Base-by-base conservation (phyloP, 2,329 filamentous ascomycete species). In the Pleomassaria siparia region DNA sequence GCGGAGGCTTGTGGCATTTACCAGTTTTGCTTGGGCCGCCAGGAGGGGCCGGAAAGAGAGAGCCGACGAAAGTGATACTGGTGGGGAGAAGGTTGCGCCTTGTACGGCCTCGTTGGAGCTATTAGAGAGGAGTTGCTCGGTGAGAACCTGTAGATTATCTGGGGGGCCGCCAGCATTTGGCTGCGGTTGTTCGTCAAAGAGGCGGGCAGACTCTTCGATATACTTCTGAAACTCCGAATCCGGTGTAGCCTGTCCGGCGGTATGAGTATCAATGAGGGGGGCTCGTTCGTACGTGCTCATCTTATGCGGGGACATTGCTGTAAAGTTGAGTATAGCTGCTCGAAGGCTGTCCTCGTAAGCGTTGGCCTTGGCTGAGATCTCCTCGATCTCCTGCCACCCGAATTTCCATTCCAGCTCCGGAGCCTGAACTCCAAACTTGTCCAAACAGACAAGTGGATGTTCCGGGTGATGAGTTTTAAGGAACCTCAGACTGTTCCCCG, bases 31-130 rank as follows among this genome's bases (percentile, higher is more conserved):
- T 70, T 97, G 92, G 0, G 84, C 81, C 8, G 80, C 74, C 13
- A 95, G 79, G 13, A 92, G 76, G 0, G 89, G 87, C 1, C 82
- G 83, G 58, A 96, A 87, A 0, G 89, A 95, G 10, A 95, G 75
- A 8, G 87, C 72, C 1, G 88, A 85, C 7, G 72, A 76, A 22
- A 73, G 63, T 21, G 79, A 69, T 42, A 84, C 75, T 73, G 85
- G 67, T 78, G 84, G 40, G 74, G 82, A 20, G 72, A 70, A 72
- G 3, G 52, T 58, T 35, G 49, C 49, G 2, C 40, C 29, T 1
- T 33, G 29, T 1, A 35, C 20, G 1, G 46, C 15, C 10, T 45
- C 16, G 3, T 33, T 45, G 9, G 21, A 20, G 18, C 24, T 33
- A 5, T 36, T 28, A 2, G 54, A 37, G 6, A 67, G 53, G 3